These are phyloP conservation scores for Podaxis carcinomalis DNA, from an alignment of 768 basidiomycete genomes.

Conservation along the genomic window DNA sequence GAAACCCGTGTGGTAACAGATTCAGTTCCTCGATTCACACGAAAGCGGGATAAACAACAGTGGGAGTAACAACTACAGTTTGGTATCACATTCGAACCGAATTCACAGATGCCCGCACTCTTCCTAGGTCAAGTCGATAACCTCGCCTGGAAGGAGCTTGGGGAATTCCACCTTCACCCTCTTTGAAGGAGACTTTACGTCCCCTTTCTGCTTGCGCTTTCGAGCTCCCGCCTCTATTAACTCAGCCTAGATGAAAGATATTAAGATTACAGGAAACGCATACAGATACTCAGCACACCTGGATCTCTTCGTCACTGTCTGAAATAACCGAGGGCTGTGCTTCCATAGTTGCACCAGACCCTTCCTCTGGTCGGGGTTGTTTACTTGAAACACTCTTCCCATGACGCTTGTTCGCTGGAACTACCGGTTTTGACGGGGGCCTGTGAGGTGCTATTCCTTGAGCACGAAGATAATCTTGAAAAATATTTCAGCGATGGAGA, in stretches of 20 bases:
- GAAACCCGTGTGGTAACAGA: too few species aligned
- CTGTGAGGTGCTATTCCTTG: neutral
- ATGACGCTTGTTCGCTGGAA: too few species aligned
- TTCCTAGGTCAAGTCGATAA: neutral
- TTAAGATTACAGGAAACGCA: neutral
- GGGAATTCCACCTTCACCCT: neutral
- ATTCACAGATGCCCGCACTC: neutral
- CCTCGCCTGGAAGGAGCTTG: neutral
- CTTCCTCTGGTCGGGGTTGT: neutral
- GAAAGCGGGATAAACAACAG: too few species aligned
- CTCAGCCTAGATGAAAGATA: neutral
- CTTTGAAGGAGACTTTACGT: neutral
- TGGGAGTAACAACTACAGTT: too few species aligned
- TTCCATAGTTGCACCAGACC: neutral
- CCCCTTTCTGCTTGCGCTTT: neutral
- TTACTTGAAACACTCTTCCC: neutral
- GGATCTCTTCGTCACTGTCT: neutral
- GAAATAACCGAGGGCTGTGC: neutral
- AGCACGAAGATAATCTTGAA: neutral
- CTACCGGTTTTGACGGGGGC: neutral
- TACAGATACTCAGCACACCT: neutral
- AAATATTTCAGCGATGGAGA: neutral
- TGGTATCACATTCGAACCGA: neutral
- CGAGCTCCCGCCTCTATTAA: neutral
- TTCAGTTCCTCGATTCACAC: too few species aligned